Conservation (phyloP, 2,329 filamentous ascomycete species). For the Aspergillus glaucus region DNA sequence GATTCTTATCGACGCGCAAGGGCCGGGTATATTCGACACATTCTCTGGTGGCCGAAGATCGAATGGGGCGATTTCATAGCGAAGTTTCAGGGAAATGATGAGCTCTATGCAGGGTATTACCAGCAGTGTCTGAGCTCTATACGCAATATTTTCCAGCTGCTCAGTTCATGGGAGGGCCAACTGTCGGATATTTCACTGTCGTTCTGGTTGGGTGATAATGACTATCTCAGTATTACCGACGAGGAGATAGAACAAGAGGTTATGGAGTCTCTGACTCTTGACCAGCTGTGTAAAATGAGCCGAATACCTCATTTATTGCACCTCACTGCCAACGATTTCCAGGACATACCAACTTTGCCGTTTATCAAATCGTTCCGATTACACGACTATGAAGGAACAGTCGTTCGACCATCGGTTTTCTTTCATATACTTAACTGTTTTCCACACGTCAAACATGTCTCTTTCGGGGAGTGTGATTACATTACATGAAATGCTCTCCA, state of each 20-base stretch:
- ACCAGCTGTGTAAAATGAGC: background rate
- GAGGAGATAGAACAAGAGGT: background rate
- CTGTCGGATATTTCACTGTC: background rate
- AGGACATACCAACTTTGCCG: background rate
- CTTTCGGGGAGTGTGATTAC: background rate
- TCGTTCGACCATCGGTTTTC: background rate
- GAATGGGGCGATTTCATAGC: background rate
- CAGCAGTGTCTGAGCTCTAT: background rate
- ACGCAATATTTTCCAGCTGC: background rate
- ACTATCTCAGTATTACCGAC: background rate
- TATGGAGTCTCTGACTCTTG: background rate
- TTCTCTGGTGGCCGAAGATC: background rate
- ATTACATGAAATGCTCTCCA: background rate
- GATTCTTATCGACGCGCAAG: background rate
- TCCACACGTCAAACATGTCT: background rate
- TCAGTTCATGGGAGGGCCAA: background rate
- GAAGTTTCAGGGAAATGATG: background rate
- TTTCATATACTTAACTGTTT: background rate
- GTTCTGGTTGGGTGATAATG: background rate
- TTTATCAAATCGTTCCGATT: background rate
- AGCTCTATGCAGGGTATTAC: background rate
- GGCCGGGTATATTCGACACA: background rate
- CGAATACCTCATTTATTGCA: background rate
- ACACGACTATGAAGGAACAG: background rate
- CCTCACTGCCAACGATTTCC: background rate